Base-by-base conservation (phyloP, 257 asterid genomes). In the Pogostemon cablin region DNA sequence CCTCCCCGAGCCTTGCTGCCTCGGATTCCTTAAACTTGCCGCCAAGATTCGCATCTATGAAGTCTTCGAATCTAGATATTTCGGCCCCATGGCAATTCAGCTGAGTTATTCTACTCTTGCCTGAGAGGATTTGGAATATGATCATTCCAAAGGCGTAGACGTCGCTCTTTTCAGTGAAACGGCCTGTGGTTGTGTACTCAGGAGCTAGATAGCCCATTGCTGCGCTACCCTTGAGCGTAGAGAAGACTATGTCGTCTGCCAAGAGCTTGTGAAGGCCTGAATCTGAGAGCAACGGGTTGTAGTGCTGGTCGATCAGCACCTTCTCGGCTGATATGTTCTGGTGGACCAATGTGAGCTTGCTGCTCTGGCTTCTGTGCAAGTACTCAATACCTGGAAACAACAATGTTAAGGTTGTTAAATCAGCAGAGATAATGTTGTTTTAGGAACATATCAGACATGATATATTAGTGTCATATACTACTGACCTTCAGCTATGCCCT, bases 151-250 rank as follows among this genome's bases (percentile, higher is more conserved):
- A 93, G 11, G 98, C 97, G 34, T 90, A 93, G 0, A 93, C 68
- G 12, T 93, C 98, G 34, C 98, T 90, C 84, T 93, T 90, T 34
- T 90, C 96, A 2, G 96, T 93, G 86, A 91, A 90, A 9, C 90
- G 77, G 5, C 98, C 98, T 0, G 98, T 93, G 65, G 88, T 88
- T 1, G 98, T 86, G 79, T 93, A 93, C 68, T 93, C 97, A 0
- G 98, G 98, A 48, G 98, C 98, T 48, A 93, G 84, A 62, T 93
- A 93, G 4, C 98, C 98, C 96, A 90, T 88, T 25, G 98, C 98
- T 20, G 98, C 98, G 71, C 96, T 90, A 11, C 89, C 86, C 82
- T 93, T 93, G 61, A 93, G 91, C 0, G 95, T 85, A 1, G 96
- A 90, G 81, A 86, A 93, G 55, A 93, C 84, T 34, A 93, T 86